These are phyloP conservation scores for Begonia masoniana DNA, from an alignment of 306 rosid genomes.

Conservation along the genomic window DNA sequence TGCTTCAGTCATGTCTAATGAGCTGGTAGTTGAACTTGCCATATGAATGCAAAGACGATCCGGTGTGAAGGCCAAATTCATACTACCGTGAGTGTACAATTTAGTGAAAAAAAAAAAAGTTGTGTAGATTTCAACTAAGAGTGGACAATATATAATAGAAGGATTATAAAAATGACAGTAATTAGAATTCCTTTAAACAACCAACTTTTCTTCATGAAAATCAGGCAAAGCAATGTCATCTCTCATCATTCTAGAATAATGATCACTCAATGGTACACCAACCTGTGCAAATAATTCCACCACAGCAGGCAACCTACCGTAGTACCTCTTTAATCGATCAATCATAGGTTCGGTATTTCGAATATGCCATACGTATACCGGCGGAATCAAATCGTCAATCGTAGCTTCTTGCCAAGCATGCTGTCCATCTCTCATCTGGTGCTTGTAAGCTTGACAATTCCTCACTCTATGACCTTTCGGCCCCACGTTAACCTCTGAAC, in stretches of 20 bases:
- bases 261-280: conserved; percentile 30
- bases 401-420: conserved; percentile 75
- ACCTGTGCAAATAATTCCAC: conserved; percentile 59
- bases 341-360: conserved; percentile 31
- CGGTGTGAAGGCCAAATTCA: too few relatives aligned
- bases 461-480: conserved; percentile 63
- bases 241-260: conserved; percentile 34
- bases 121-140: too few relatives aligned
- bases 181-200: conserved; percentile 14
- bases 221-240: conserved; percentile 51
- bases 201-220: conserved; percentile 48
- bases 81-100: too few relatives aligned
- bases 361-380: conserved; percentile 52
- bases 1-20: too few relatives aligned
- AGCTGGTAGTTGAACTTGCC: too few relatives aligned
- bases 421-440: conserved; percentile 81
- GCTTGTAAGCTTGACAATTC: conserved; percentile 58
- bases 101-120: too few relatives aligned
- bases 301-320: conserved; percentile 56
- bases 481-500: conserved; percentile 69
- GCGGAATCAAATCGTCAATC: conserved; percentile 40
- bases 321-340: conserved; percentile 43
- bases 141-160: too few relatives aligned
- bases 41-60: too few relatives aligned
- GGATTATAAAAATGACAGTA: too few relatives aligned